Conservation (phyloP, 2,329 filamentous ascomycete genomes). For the Aulographum hederae region DNA sequence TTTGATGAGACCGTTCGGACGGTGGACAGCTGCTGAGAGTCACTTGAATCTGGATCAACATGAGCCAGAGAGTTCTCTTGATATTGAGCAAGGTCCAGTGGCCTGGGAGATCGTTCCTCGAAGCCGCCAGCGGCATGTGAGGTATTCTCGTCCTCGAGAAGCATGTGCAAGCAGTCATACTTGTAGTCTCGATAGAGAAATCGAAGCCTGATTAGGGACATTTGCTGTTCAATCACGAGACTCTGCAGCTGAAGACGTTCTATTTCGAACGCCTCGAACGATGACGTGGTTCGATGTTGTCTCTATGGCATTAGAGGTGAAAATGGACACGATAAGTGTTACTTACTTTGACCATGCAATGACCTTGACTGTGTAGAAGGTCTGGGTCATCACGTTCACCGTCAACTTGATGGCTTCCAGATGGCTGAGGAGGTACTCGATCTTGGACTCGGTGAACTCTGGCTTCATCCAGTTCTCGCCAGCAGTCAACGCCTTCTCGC, state of each 20-base stretch:
- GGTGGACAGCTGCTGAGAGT: conserved; percentile 10
- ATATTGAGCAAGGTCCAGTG: conserved; percentile 12
- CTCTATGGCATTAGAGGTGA: conserved; percentile 1
- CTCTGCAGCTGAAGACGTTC: conserved; percentile 18
- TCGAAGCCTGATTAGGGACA: conserved; percentile 13
- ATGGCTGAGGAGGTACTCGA: conserved; percentile 16
- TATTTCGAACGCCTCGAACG: conserved; percentile 14
- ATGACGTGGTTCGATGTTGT: conserved; percentile 9
- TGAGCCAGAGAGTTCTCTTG: conserved; percentile 12
- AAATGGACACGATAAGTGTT: conserved; percentile 1
- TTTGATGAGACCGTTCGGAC: conserved; percentile 1
- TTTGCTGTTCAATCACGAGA: conserved; percentile 20
- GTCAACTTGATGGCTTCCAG: conserved; percentile 17
- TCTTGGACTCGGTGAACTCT: conserved; percentile 8
- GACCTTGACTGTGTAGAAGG: conserved; percentile 18
- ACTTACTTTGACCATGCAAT: conserved; percentile 20
- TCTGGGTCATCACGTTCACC: conserved; percentile 18
- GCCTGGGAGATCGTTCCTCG: conserved; percentile 11
- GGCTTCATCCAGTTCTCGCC: conserved; percentile 5
- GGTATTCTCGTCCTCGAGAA: conserved; percentile 2
- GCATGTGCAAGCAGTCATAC: conserved; percentile 1
- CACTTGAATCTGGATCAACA: conserved; percentile 10
- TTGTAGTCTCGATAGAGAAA: conserved; percentile 8
- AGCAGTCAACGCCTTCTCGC: conserved; percentile 1
- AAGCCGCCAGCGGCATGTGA: conserved; percentile 5